A percentile compares a stretch with the other conserved stretches of the same genome.
Conservation (phyloP, 164 flowering plant genomes). For the Kingdonia uniflora region DNA sequence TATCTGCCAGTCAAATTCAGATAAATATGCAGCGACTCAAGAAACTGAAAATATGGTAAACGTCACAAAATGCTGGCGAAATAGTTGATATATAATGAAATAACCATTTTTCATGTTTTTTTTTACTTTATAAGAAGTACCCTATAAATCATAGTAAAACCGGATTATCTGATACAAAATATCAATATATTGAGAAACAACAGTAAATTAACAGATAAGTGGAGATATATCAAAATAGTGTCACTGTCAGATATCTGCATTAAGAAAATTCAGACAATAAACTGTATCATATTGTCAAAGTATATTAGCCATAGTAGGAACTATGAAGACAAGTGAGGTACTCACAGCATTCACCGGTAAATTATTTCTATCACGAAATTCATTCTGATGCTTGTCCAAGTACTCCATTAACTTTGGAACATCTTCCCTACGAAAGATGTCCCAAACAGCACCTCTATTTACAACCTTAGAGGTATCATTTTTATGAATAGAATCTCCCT, state of each 20-base stretch:
- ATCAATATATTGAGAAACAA: no score
- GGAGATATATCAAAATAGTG: background rate
- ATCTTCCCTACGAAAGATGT: slow-evolving; percentile 77
- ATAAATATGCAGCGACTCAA: no score
- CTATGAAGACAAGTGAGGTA: slow-evolving; percentile 9
- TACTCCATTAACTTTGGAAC: slow-evolving; percentile 56
- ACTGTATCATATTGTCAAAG: no score
- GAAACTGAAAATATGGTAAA: no score
- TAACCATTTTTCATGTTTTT: no score
- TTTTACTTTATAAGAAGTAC: no score
- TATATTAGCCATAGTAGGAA: background rate
- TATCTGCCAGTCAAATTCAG: no score
- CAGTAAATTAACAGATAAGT: background rate
- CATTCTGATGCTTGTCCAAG: slow-evolving; percentile 46
- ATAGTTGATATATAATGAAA: no score
- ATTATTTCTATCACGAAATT: slow-evolving; percentile 48
- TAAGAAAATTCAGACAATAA: background rate
- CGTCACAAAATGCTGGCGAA: no score
- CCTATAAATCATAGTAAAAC: no score
- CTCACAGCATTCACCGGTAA: slow-evolving; percentile 47
- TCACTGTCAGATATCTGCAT: background rate
- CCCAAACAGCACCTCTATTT: slow-evolving; percentile 81
- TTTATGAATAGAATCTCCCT: slow-evolving; percentile 5
- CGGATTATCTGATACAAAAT: no score
- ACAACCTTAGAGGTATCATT: slow-evolving; percentile 9